phyloP scores from a whole-genome alignment of 805 yeast species.

The Starmerella potacharoeniae region DNA sequence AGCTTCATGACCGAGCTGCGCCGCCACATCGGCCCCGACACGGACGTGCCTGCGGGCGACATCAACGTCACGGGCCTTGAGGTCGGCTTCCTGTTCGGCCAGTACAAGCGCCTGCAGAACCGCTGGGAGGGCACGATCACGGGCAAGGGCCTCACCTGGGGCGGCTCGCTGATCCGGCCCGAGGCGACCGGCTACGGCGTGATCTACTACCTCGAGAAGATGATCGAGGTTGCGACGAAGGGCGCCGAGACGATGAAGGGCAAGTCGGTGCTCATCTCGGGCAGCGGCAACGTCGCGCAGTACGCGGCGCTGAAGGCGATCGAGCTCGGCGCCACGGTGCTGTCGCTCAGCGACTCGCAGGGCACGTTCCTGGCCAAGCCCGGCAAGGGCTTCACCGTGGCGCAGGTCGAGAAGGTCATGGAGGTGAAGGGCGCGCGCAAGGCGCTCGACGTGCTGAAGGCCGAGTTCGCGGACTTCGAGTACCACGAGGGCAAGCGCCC shows the following conservation, averaged over 20 bases:
- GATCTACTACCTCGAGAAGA: constrained; percentile 92
- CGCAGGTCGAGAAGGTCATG: constrained; percentile 70
- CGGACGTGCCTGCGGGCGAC: constrained; percentile 99
- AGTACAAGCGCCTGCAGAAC: constrained; percentile 84
- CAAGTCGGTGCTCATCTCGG: constrained; percentile 92
- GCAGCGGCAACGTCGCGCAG: constrained; percentile 99
- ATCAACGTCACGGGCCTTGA: constrained; percentile 97
- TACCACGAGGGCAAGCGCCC: constrained; percentile 93
- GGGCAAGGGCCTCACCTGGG: constrained; percentile 97
- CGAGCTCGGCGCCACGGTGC: constrained; percentile 92
- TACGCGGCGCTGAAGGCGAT: constrained; percentile 95
- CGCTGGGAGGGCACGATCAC: constrained; percentile 94
- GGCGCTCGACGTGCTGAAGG: constrained; percentile 29
- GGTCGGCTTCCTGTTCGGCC: constrained; percentile 91
- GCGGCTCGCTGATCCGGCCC: constrained; percentile 97
- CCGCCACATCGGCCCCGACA: constrained; percentile 92
- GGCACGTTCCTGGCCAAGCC: constrained; percentile 61
- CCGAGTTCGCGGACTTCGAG: constrained; percentile 37
- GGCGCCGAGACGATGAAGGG: constrained; percentile 87
- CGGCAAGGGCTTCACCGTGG: constrained; percentile 63
- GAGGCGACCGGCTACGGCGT: constrained; percentile 99
- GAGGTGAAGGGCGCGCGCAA: constrained; percentile 68
- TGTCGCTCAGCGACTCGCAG: constrained; percentile 88
- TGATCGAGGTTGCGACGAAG: constrained; percentile 84
- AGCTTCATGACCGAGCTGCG: constrained; percentile 92